A percentile compares a stretch with the other conserved stretches of the same genome.
These are phyloP conservation scores for Leccinum griseonigrum DNA, from an alignment of 1,284 basidiomycete genomes.

Conservation along the genomic window DNA sequence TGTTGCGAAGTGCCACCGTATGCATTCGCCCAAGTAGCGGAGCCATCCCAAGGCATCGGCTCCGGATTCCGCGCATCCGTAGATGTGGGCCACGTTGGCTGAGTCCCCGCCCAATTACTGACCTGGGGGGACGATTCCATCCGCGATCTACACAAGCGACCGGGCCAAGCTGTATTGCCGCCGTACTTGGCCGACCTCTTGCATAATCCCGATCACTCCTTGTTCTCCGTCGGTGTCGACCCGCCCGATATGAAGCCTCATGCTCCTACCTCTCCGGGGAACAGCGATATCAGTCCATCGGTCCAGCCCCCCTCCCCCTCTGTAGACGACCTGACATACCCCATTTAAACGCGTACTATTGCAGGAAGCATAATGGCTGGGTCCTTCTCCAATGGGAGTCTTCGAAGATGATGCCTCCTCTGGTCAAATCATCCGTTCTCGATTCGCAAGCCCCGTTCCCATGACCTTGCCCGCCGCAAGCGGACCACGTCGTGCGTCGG, in stretches of 20 bases:
- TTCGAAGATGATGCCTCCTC: slow-evolving; percentile 56
- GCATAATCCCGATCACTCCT: slow-evolving; percentile 66
- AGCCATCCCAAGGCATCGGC: slow-evolving; percentile 26
- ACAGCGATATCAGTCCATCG: slow-evolving; percentile 19
- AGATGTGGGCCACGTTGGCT: slow-evolving; percentile 12
- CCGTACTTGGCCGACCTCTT: slow-evolving; percentile 60
- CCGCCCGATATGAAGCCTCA: slow-evolving; percentile 32
- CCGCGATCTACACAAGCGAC: slow-evolving; percentile 44
- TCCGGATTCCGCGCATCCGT: slow-evolving; percentile 22
- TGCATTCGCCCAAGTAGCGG: slow-evolving; percentile 21
- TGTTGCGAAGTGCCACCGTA: slow-evolving; percentile 21
- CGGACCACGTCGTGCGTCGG: slow-evolving; percentile 50
- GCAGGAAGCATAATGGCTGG: slow-evolving; percentile 77
- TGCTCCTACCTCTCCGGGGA: slow-evolving; percentile 19
- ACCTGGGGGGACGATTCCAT: slow-evolving; percentile 61
- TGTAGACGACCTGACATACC: slow-evolving; percentile 58
- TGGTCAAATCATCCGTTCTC: slow-evolving; percentile 51
- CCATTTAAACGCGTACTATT: slow-evolving; percentile 78
- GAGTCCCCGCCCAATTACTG: slow-evolving; percentile 22
- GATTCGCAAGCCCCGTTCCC: slow-evolving; percentile 50
- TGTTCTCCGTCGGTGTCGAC: slow-evolving; percentile 59
- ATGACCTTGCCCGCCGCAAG: slow-evolving; percentile 48
- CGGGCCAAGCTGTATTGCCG: slow-evolving; percentile 66
- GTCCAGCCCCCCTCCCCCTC: slow-evolving; percentile 26
- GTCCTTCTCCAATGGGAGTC: slow-evolving; percentile 67